phyloP scores from a whole-genome alignment of 2,329 filamentous ascomycete species.

The Monosporascus cannonballus region DNA sequence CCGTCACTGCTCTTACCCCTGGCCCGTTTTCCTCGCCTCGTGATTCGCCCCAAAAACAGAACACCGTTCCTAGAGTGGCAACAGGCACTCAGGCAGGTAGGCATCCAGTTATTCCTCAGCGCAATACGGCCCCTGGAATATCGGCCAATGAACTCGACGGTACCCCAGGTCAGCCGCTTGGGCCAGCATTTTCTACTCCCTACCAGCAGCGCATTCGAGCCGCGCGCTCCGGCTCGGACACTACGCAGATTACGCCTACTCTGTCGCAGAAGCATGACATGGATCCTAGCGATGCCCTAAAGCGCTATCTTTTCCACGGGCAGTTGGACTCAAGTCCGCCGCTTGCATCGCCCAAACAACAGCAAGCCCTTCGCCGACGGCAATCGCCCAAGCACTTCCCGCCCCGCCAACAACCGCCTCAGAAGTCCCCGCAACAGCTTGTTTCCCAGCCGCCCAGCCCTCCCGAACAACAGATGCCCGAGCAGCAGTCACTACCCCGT shows the following conservation, averaged over 20 bases:
- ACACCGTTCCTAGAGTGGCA: constrained; percentile 26
- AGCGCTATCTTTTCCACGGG: constrained; percentile 48
- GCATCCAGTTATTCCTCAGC: constrained; percentile 29
- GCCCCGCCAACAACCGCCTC: constrained; percentile 4
- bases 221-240: constrained; percentile 31
- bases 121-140: constrained; percentile 46
- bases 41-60: constrained; percentile 29
- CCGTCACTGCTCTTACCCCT: constrained; percentile 29
- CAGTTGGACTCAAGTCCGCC: constrained; percentile 13
- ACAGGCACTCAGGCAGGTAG: constrained; percentile 23
- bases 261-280: constrained; percentile 10
- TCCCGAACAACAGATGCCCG: constrained; percentile 5
- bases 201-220: constrained; percentile 57
- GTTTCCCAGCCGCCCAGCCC: constrained; percentile 2
- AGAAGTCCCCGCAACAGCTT: not conserved
- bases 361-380: constrained; percentile 4
- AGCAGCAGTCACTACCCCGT: constrained; percentile 10
- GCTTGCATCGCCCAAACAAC: constrained; percentile 6
- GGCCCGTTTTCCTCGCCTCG: constrained; percentile 48
- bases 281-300: constrained; percentile 45
- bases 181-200: constrained; percentile 62
- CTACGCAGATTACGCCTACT: constrained; percentile 14
- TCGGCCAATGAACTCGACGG: constrained; percentile 66
- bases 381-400: not conserved
- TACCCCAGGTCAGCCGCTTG: constrained; percentile 47